Evolutionary conservation across 1,284 basidiomycete genomes (phyloP).

Genomic region (Wolfiporia cocos): DNA sequence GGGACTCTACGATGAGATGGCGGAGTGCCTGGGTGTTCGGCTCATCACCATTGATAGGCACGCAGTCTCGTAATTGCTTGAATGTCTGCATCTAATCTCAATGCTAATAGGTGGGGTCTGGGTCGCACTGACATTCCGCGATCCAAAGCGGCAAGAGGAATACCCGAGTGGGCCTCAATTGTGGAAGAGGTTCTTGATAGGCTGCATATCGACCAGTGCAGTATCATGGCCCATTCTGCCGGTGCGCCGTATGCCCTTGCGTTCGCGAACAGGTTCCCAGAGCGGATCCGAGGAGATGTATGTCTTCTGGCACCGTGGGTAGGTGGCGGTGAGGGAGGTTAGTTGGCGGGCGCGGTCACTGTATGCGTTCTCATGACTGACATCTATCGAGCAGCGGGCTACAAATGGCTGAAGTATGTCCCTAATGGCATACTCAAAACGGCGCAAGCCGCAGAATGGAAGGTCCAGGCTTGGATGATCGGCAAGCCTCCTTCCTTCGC

Average conservation of each 20-base stretch:
- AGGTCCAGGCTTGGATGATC: conserved; percentile 92
- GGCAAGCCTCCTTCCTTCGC: conserved; percentile 86
- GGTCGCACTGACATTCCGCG: conserved; percentile 77
- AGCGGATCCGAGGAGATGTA: conserved; percentile 78
- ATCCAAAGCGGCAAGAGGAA: conserved; percentile 66
- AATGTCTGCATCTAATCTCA: neutral
- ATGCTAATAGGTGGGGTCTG: conserved; percentile 74
- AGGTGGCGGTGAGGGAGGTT: conserved; percentile 80
- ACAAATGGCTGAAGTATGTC: conserved; percentile 96
- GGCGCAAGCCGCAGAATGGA: conserved; percentile 96
- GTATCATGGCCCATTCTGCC: conserved; percentile 94
- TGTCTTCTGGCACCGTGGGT: conserved; percentile 98
- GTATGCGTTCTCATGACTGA: neutral
- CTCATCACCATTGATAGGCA: conserved; percentile 93
- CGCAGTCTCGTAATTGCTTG: conserved; percentile 13
- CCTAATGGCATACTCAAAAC: conserved; percentile 91
- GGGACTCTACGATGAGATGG: conserved; percentile 95
- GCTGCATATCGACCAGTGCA: conserved; percentile 75
- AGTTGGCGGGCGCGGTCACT: conserved; percentile 26
- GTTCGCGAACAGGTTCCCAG: conserved; percentile 68
- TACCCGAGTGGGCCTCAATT: conserved; percentile 87
- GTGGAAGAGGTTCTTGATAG: conserved; percentile 87
- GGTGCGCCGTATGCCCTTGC: conserved; percentile 94
- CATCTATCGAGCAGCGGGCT: conserved; percentile 49
- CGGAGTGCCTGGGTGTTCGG: conserved; percentile 77